phyloP scores from a whole-genome alignment of 371 early-diverging fungal species.

The Rhizomucor pusillus region DNA sequence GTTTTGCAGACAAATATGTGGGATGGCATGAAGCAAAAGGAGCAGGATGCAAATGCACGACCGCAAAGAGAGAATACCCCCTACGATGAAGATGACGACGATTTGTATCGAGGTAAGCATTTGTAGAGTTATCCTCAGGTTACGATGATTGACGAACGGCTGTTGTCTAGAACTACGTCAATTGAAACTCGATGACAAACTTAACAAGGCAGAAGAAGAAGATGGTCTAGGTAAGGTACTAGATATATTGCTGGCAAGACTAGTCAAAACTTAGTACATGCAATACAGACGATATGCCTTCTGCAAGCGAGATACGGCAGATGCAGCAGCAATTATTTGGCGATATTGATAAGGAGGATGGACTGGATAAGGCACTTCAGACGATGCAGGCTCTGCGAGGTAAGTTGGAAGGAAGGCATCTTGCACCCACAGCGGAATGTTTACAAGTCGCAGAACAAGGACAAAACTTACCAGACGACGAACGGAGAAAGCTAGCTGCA shows the following conservation, averaged over 20 bases:
- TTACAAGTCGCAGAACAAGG: slow-evolving; percentile 48
- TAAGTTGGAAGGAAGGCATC: slow-evolving; percentile 13
- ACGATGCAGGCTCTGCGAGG: slow-evolving; percentile 57
- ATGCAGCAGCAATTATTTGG: slow-evolving; percentile 61
- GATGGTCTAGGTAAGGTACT: slow-evolving; percentile 40
- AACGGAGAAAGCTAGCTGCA: slow-evolving; percentile 63
- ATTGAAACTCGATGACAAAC: slow-evolving; percentile 8
- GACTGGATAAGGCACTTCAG: slow-evolving; percentile 56
- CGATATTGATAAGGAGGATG: slow-evolving; percentile 64
- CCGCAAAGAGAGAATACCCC: slow-evolving; percentile 13
- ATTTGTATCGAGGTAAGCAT: slow-evolving; percentile 16
- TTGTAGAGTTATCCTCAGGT: neutral
- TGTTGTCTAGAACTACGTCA: slow-evolving; percentile 7
- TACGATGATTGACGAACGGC: neutral
- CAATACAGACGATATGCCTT: slow-evolving; percentile 28
- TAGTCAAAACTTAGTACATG: neutral
- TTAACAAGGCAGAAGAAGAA: slow-evolving; percentile 19
- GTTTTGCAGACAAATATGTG: slow-evolving; percentile 71
- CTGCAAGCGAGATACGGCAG: slow-evolving; percentile 40
- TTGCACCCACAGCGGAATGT: neutral
- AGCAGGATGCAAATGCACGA: slow-evolving; percentile 8
- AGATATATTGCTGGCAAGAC: slow-evolving; percentile 16
- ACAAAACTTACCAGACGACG: slow-evolving; percentile 52
- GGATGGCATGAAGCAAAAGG: slow-evolving; percentile 60
- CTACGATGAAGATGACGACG: slow-evolving; percentile 22